phyloP scores from a whole-genome alignment of 2,329 filamentous ascomycete genomes.

The Arachnopeziza araneosa region DNA sequence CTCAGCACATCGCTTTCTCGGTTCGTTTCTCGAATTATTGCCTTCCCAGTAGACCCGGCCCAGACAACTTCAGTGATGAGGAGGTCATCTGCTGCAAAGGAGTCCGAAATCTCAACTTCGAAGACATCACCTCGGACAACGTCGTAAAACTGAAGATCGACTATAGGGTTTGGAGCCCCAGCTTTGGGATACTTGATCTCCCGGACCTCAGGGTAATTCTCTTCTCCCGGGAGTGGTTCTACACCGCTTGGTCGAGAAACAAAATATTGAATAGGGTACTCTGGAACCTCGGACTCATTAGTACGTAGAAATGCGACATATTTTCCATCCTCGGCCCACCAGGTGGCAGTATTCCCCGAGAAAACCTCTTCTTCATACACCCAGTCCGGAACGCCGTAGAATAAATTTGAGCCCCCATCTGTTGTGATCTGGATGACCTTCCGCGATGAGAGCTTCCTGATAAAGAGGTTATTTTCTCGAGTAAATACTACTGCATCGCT shows the following conservation, averaged over 20 bases:
- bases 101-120: slow-evolving; percentile 67
- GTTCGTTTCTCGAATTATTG: slow-evolving; percentile 88
- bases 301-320: slow-evolving; percentile 89
- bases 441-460: slow-evolving; percentile 55
- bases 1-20: slow-evolving; percentile 88
- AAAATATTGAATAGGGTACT: slow-evolving; percentile 92
- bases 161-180: slow-evolving; percentile 85
- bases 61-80: slow-evolving; percentile 92
- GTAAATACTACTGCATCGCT: slow-evolving; percentile 89
- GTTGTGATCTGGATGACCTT: slow-evolving; percentile 60
- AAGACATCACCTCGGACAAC: slow-evolving; percentile 72
- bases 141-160: slow-evolving; percentile 86
- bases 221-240: slow-evolving; percentile 61
- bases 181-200: slow-evolving; percentile 98
- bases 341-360: slow-evolving; percentile 72
- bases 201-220: slow-evolving; percentile 84
- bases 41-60: slow-evolving; percentile 68
- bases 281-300: slow-evolving; percentile 86
- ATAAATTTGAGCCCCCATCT: slow-evolving; percentile 82
- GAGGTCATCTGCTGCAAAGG: slow-evolving; percentile 74
- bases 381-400: slow-evolving; percentile 97
- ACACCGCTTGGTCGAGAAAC: slow-evolving; percentile 77
- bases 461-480: slow-evolving; percentile 80
- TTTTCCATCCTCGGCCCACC: slow-evolving; percentile 90
- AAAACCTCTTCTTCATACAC: slow-evolving; percentile 89